Percentiles rank a stretch among this genome's conserved stretches.
Evolutionary conservation across 2,329 filamentous ascomycete genomes (phyloP).

Genomic region (Setomelanomma holmii): DNA sequence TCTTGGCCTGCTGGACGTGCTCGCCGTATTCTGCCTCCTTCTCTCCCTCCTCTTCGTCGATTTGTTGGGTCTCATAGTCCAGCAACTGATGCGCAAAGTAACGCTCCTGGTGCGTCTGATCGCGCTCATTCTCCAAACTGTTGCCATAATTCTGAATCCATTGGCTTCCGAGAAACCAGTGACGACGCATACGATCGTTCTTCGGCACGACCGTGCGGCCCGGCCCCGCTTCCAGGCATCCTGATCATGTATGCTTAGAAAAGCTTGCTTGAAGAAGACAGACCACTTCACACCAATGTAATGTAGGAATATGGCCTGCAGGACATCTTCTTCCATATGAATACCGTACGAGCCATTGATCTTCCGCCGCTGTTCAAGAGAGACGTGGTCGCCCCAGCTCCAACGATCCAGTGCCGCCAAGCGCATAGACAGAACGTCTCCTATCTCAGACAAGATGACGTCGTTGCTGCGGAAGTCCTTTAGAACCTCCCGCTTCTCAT

Average conservation of each 20-base stretch:
- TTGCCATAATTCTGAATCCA: neutral
- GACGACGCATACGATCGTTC: slow-evolving; percentile 26
- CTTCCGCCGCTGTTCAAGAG: slow-evolving; percentile 37
- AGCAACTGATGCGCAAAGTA: slow-evolving; percentile 40
- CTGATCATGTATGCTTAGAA: slow-evolving; percentile 24
- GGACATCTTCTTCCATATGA: slow-evolving; percentile 40
- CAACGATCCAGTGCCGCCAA: slow-evolving; percentile 35
- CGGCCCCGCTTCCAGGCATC: slow-evolving; percentile 29
- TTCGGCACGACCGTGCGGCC: slow-evolving; percentile 24
- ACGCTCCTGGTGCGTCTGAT: slow-evolving; percentile 17
- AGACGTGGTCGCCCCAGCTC: slow-evolving; percentile 40
- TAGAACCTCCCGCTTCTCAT: slow-evolving; percentile 43
- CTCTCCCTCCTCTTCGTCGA: slow-evolving; percentile 38
- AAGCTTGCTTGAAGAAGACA: slow-evolving; percentile 37
- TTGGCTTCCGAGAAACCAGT: slow-evolving; percentile 31
- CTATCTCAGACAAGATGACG: slow-evolving; percentile 39
- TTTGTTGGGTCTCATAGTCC: slow-evolving; percentile 26
- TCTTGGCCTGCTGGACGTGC: slow-evolving; percentile 5
- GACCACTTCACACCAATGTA: slow-evolving; percentile 43
- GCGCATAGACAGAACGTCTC: slow-evolving; percentile 43
- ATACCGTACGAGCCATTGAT: slow-evolving; percentile 38
- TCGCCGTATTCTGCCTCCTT: slow-evolving; percentile 37
- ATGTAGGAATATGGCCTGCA: slow-evolving; percentile 44
- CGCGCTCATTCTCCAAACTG: slow-evolving; percentile 30
- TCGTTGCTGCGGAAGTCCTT: slow-evolving; percentile 44